Conservation (phyloP, 1,139 yeast species). For the Saccharomyces pastorianus region DNA sequence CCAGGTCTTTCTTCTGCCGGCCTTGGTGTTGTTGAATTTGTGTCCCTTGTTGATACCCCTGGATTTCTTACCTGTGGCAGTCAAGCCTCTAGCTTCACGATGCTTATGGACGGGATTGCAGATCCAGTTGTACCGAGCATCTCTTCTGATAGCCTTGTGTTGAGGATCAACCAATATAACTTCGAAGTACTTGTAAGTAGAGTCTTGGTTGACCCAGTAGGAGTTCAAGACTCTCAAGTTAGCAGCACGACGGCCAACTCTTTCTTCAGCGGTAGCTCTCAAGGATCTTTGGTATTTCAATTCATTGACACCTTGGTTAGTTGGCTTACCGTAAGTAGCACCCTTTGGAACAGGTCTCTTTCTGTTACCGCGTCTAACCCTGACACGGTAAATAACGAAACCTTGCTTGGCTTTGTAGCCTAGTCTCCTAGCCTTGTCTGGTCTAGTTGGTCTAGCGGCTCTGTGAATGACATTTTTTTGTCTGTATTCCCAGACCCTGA, state of each 20-base stretch:
- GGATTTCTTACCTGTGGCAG: constrained; percentile 96
- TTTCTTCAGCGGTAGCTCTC: constrained; percentile 98
- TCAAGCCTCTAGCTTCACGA: constrained; percentile 99
- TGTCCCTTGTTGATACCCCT: constrained; percentile 99
- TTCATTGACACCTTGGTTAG: constrained; percentile 99
- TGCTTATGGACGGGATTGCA: constrained; percentile 99
- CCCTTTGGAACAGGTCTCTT: constrained; percentile 99
- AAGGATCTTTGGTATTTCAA: constrained; percentile 98
- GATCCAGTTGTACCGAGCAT: constrained; percentile 99
- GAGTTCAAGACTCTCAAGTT: constrained; percentile 99
- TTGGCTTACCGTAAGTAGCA: constrained; percentile 99
- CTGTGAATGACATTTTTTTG: constrained; percentile 98
- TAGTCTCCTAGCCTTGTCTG: constrained; percentile 99
- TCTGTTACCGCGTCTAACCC: constrained; percentile 99
- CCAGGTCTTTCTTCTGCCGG: constrained; percentile 99
- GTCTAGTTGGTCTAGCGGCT: constrained; percentile 97
- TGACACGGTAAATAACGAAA: constrained; percentile 93
- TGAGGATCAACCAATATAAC: constrained; percentile 94
- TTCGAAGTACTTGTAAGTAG: constrained; percentile 98
- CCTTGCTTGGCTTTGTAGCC: constrained; percentile 99
- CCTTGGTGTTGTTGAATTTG: constrained; percentile 94
- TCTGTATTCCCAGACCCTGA: constrained; percentile 99
- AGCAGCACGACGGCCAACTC: constrained; percentile 98
- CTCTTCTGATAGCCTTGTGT: constrained; percentile 99
- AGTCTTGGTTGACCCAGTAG: constrained; percentile 99